Conservation (phyloP, 73 alveolate species). For the Tetrahymena borealis region DNA sequence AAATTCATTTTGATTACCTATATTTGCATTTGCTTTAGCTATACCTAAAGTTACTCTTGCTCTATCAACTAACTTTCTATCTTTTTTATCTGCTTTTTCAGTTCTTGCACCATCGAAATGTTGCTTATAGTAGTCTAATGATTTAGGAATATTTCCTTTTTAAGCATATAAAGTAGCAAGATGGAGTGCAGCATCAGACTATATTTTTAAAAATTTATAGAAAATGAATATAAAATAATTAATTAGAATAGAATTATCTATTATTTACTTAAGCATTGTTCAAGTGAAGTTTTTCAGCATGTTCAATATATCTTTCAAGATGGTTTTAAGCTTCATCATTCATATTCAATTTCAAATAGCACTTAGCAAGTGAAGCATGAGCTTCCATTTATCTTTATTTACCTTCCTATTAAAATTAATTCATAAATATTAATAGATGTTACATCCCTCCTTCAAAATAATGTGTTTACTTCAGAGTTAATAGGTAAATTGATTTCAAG, state of each 20-base stretch:
- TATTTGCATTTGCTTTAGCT: constrained; percentile 41
- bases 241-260: not conserved
- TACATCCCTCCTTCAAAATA: too few species aligned
- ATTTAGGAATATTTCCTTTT: constrained; percentile 44
- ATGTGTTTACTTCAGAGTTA: constrained; percentile 9
- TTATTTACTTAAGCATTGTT: not conserved
- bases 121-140: constrained; percentile 32
- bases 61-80: constrained; percentile 29
- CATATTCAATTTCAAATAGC: constrained; percentile 23
- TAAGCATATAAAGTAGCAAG: constrained; percentile 19
- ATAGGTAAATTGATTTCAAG: constrained; percentile 16
- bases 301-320: constrained; percentile 22
- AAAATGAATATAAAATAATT: not conserved
- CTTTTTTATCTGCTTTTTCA: constrained; percentile 36
- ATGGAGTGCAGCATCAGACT: constrained; percentile 44
- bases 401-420: constrained; percentile 18
- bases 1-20: constrained; percentile 15
- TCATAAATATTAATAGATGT: too few species aligned
- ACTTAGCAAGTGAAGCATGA: constrained; percentile 39
- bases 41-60: constrained; percentile 43
- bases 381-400: constrained; percentile 45
- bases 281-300: constrained; percentile 28
- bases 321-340: constrained; percentile 40
- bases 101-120: constrained; percentile 49
- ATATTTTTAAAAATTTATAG: too few species aligned